Conservation (phyloP, 169 alveolate genomes). For the Plasmodium fragile region DNA sequence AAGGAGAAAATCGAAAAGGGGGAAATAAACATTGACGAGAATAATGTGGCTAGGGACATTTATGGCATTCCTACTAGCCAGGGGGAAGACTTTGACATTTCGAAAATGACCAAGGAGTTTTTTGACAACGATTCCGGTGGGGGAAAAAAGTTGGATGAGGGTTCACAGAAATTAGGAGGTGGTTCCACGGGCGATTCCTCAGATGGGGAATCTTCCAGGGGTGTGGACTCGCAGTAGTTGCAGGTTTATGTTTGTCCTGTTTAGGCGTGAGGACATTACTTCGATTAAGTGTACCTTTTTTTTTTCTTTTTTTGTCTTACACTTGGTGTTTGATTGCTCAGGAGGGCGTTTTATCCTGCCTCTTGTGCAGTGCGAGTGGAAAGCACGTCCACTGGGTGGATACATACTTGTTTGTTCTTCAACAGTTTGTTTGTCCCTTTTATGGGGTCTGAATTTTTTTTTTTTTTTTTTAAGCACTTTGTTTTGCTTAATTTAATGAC, state of each 20-base stretch:
- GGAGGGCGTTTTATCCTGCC: background rate
- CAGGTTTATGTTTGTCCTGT: background rate
- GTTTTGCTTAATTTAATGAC: constrained; percentile 3
- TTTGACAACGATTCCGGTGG: constrained; percentile 36
- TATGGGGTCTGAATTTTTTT: background rate
- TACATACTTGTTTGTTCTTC: background rate
- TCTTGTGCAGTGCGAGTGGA: background rate
- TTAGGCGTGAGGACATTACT: background rate
- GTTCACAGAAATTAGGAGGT: background rate
- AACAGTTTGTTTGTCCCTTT: background rate
- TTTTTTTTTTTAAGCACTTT: background rate
- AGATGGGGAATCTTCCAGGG: constrained; percentile 49
- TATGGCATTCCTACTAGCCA: background rate
- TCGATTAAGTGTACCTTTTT: background rate
- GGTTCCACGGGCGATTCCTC: constrained; percentile 6
- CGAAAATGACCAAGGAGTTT: constrained; percentile 51
- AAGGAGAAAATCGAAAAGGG: constrained; percentile 70
- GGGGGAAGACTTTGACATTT: constrained; percentile 47
- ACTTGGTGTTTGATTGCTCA: background rate
- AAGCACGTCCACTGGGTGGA: background rate
- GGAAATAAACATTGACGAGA: constrained; percentile 21
- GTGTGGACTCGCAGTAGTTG: constrained; percentile 31
- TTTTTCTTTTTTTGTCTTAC: background rate
- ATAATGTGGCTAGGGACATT: constrained; percentile 3
- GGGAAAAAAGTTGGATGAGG: background rate